These are phyloP conservation scores for Fusarium sp. DNA, from an alignment of 2,329 filamentous ascomycete genomes.

Conservation along the genomic window DNA sequence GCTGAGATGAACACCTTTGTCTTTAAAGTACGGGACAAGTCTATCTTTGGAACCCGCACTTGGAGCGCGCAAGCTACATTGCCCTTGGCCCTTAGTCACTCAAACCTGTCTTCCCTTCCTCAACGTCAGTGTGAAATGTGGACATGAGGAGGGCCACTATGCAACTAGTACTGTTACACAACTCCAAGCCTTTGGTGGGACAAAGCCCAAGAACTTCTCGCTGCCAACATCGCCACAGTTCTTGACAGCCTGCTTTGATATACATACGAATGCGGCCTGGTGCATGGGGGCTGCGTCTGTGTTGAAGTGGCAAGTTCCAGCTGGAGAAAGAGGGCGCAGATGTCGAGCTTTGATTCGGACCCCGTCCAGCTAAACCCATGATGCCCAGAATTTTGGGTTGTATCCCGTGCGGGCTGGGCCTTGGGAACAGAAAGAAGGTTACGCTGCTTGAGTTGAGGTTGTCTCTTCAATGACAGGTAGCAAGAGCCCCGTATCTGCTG, in stretches of 20 bases:
- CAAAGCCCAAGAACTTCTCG: not conserved
- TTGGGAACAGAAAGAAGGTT: not conserved
- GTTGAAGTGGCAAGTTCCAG: not conserved
- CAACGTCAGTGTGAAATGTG: not conserved
- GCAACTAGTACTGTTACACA: not conserved
- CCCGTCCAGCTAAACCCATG: conserved; percentile 27
- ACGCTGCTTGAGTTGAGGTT: not conserved
- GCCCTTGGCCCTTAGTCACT: not conserved
- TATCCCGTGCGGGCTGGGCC: conserved; percentile 9
- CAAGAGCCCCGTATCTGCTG: conserved; percentile 17
- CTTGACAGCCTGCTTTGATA: not conserved
- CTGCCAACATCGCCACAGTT: not conserved
- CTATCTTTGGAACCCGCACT: not conserved
- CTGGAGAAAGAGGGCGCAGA: conserved; percentile 3
- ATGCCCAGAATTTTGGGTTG: not conserved
- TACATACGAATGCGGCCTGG: not conserved
- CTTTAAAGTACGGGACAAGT: not conserved
- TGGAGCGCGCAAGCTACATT: not conserved
- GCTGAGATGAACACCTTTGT: conserved; percentile 5
- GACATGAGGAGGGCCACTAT: not conserved
- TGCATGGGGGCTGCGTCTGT: not conserved
- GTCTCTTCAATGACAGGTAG: conserved; percentile 13
- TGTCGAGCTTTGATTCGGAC: conserved; percentile 2
- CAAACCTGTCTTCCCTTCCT: not conserved
- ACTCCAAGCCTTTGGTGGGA: not conserved